phyloP scores from a whole-genome alignment of 768 basidiomycete genomes.

The Pisolithus microcarpus region DNA sequence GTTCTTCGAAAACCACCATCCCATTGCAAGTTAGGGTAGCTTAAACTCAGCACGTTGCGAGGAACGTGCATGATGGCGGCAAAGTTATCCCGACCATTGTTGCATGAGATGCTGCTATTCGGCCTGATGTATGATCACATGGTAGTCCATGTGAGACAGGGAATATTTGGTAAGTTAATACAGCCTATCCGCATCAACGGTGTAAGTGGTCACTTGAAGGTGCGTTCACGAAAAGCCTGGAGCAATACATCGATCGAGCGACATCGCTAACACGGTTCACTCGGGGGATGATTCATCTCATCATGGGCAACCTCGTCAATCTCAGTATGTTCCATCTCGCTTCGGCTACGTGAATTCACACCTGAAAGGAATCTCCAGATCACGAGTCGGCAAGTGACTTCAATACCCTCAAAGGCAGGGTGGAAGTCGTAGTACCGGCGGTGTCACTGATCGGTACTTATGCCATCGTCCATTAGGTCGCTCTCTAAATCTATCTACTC shows the following conservation, averaged over 20 bases:
- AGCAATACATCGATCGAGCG: neutral
- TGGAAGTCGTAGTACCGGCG: slow-evolving; percentile 22
- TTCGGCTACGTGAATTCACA: neutral
- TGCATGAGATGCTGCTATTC: too few species aligned
- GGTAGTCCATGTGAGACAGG: too few species aligned
- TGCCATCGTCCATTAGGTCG: slow-evolving; percentile 20
- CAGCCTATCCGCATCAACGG: neutral
- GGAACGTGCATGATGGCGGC: too few species aligned
- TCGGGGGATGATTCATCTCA: slow-evolving; percentile 22
- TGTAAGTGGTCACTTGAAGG: too few species aligned
- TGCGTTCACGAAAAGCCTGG: neutral
- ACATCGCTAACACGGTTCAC: slow-evolving; percentile 7
- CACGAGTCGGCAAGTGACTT: slow-evolving; percentile 23
- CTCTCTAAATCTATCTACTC: neutral
- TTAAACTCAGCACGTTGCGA: too few species aligned
- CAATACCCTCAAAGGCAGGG: slow-evolving; percentile 21
- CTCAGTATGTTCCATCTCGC: slow-evolving; percentile 16
- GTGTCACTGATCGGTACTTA: slow-evolving; percentile 25
- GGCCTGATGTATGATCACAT: too few species aligned
- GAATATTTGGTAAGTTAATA: too few species aligned
- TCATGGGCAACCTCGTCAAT: slow-evolving; percentile 14
- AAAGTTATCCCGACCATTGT: too few species aligned
- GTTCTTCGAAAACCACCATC: too few species aligned
- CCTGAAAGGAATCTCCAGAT: slow-evolving; percentile 6
- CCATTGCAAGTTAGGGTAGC: too few species aligned